These are phyloP conservation scores for Collybia sordida DNA, from an alignment of 768 basidiomycete genomes.

Conservation along the genomic window DNA sequence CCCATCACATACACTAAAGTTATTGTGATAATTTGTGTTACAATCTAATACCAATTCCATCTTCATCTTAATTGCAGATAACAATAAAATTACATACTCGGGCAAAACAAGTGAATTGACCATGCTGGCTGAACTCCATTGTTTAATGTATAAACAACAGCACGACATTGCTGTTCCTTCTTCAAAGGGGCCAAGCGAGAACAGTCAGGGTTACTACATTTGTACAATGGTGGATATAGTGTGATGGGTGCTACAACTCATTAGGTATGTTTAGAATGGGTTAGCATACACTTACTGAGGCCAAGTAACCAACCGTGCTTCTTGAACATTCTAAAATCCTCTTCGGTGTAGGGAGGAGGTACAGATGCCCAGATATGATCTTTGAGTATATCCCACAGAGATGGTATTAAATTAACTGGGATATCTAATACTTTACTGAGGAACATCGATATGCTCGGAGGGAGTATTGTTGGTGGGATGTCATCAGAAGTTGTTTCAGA, in stretches of 20 bases:
- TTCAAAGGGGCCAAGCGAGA: slow-evolving; percentile 9
- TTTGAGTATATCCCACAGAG: slow-evolving; percentile 26
- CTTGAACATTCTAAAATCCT: background rate
- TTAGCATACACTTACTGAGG: background rate
- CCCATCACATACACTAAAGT: slow-evolving; percentile 15
- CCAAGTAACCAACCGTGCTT: background rate
- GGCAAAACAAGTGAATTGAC: slow-evolving; percentile 19
- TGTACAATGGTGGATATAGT: slow-evolving; percentile 6
- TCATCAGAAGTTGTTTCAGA: too few relatives aligned
- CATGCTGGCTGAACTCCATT: slow-evolving; percentile 21
- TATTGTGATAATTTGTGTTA: slow-evolving; percentile 20
- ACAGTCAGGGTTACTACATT: slow-evolving; percentile 7
- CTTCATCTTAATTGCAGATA: background rate
- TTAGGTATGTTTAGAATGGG: too few relatives aligned
- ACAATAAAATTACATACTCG: slow-evolving; percentile 8
- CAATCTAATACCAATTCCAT: slow-evolving; percentile 11
- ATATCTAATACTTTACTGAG: slow-evolving; percentile 16
- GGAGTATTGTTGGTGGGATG: too few relatives aligned
- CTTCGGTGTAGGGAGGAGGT: too few relatives aligned
- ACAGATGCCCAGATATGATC: too few relatives aligned
- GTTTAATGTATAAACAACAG: slow-evolving; percentile 17
- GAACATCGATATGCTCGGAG: background rate
- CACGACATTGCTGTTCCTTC: slow-evolving; percentile 14
- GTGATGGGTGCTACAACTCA: slow-evolving; percentile 8
- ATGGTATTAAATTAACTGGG: slow-evolving; percentile 45